Conservation (phyloP, 257 asterid species). For the Anisodus tanguticus region DNA sequence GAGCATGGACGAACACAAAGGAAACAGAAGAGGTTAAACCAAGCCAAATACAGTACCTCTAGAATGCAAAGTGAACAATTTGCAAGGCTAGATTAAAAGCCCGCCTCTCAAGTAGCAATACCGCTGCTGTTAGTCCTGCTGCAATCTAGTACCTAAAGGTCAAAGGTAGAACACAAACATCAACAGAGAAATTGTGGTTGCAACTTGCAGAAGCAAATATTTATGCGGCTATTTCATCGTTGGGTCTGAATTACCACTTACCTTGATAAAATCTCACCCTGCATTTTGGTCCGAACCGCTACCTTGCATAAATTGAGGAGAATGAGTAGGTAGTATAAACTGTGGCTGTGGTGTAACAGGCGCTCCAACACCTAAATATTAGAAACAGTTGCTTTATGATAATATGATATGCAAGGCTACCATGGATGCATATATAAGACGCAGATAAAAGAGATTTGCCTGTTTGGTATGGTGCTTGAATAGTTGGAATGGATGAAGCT, state of each 20-base stretch:
- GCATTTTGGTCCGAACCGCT: constrained; percentile 87
- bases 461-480: constrained; percentile 77
- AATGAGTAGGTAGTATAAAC: constrained; percentile 76
- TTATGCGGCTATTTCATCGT: background rate
- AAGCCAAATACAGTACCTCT: constrained; percentile 58
- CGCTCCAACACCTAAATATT: constrained; percentile 68
- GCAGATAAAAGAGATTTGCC: constrained; percentile 48
- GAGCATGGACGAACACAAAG: background rate
- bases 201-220: constrained; percentile 26
- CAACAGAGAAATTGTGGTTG: background rate
- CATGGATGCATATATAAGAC: constrained; percentile 16
- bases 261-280: constrained; percentile 81
- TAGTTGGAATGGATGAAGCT: constrained; percentile 69
- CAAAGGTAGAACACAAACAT: constrained; percentile 7
- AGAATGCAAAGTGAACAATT: constrained; percentile 86
- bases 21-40: background rate
- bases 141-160: constrained; percentile 84
- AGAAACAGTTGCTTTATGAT: constrained; percentile 30
- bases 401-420: constrained; percentile 8
- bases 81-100: constrained; percentile 99
- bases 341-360: constrained; percentile 80
- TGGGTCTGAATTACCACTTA: constrained; percentile 30
- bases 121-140: constrained; percentile 98
- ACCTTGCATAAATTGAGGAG: constrained; percentile 87
- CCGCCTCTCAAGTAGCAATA: constrained; percentile 94